Conservation (phyloP, 106 monocot species). For the Phalaenopsis aphrodite region DNA sequence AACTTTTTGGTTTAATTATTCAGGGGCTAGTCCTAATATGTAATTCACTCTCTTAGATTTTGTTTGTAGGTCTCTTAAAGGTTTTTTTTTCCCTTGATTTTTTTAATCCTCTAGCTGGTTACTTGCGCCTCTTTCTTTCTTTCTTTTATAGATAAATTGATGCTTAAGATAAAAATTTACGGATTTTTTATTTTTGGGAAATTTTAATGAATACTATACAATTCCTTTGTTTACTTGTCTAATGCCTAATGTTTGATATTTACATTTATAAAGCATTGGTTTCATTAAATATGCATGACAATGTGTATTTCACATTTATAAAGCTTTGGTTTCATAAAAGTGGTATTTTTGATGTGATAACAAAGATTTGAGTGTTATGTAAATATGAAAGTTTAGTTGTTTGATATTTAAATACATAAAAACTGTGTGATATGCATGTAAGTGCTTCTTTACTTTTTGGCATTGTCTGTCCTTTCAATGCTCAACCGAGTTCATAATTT, state of each 20-base stretch:
- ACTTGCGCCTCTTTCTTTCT: neutral
- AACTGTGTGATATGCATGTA: too few species aligned
- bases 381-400: too few species aligned
- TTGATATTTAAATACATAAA: too few species aligned
- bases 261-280: too few species aligned
- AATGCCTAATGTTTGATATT: too few species aligned
- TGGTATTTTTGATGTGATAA: too few species aligned
- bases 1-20: neutral
- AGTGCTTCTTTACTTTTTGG: neutral
- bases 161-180: neutral
- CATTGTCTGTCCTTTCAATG: neutral
- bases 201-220: too few species aligned
- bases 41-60: neutral
- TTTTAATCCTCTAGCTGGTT: neutral
- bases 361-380: too few species aligned
- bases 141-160: neutral
- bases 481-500: neutral
- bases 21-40: neutral
- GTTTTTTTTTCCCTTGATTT: neutral
- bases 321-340: too few species aligned
- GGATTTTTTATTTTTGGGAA: neutral
- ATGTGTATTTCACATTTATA: too few species aligned
- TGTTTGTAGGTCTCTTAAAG: neutral
- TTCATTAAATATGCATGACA: too few species aligned
- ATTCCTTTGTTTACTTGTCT: too few species aligned